Percentiles rank a stretch among this genome's conserved stretches.
These are phyloP conservation scores for Anthracocystis setariae DNA, from an alignment of 1,284 basidiomycete genomes.

Conservation along the genomic window DNA sequence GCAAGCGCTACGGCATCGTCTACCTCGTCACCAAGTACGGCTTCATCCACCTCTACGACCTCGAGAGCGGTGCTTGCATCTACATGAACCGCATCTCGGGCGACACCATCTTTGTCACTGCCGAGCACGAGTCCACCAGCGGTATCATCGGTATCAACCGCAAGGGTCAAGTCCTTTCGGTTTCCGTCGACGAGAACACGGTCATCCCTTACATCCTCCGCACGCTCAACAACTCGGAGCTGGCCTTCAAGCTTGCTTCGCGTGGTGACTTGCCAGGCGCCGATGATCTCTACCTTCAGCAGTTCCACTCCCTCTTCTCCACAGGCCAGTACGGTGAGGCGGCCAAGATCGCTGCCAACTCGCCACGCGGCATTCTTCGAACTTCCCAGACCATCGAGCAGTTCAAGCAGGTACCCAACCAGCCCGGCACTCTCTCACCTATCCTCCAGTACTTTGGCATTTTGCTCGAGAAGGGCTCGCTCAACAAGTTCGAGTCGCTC, in stretches of 20 bases:
- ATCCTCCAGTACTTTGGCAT: slow-evolving; percentile 99
- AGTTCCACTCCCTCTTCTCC: slow-evolving; percentile 93
- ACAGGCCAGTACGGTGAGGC: slow-evolving; percentile 91
- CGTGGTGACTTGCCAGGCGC: slow-evolving; percentile 97
- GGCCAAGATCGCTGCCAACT: slow-evolving; percentile 98
- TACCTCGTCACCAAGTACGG: slow-evolving; percentile 99
- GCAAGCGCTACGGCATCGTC: slow-evolving; percentile 93
- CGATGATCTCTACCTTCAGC: slow-evolving; percentile 94
- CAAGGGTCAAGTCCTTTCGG: slow-evolving; percentile 97
- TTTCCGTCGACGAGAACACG: slow-evolving; percentile 95
- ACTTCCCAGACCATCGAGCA: slow-evolving; percentile 96
- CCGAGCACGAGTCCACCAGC: slow-evolving; percentile 90
- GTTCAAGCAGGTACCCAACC: slow-evolving; percentile 93
- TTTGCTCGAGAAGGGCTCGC: slow-evolving; percentile 93
- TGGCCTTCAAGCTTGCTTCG: slow-evolving; percentile 97
- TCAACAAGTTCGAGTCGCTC: slow-evolving; percentile 95
- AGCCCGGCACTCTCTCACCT: slow-evolving; percentile 89
- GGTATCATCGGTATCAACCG: slow-evolving; percentile 99
- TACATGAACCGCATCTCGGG: slow-evolving; percentile 99
- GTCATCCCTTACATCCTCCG: slow-evolving; percentile 94
- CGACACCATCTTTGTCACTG: slow-evolving; percentile 98
- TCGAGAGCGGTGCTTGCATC: slow-evolving; percentile 97
- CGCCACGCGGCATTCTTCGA: slow-evolving; percentile 93
- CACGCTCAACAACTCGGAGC: slow-evolving; percentile 94
- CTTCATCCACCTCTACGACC: slow-evolving; percentile 98